A percentile compares a stretch with the other conserved stretches of the same genome.
Conservation (phyloP, 768 basidiomycete genomes). For the Suillus paluster region DNA sequence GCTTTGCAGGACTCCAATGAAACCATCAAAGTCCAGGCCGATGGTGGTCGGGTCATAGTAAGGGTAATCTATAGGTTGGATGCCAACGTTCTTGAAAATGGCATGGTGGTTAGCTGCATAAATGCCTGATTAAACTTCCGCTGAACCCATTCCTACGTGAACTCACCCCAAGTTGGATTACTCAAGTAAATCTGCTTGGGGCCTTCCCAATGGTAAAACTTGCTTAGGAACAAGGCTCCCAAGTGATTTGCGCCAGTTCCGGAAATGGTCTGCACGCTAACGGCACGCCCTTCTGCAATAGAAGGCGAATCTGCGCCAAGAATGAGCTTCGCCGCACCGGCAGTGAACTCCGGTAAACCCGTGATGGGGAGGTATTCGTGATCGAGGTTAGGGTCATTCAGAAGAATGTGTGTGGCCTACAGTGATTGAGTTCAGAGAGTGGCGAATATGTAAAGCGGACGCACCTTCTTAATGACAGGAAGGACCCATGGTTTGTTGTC, state of each 20-base stretch:
- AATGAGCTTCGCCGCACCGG: slow-evolving; percentile 81
- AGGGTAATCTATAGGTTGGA: slow-evolving; percentile 86
- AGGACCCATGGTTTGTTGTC: slow-evolving; percentile 90
- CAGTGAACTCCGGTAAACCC: slow-evolving; percentile 82
- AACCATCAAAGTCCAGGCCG: slow-evolving; percentile 78
- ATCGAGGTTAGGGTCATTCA: slow-evolving; percentile 75
- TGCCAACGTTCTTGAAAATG: slow-evolving; percentile 89
- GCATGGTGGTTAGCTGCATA: slow-evolving; percentile 81
- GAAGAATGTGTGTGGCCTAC: slow-evolving; percentile 74
- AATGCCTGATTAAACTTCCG: slow-evolving; percentile 3
- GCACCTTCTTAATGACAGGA: slow-evolving; percentile 87
- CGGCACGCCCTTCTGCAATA: slow-evolving; percentile 70
- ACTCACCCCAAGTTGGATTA: slow-evolving; percentile 88
- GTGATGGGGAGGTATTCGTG: slow-evolving; percentile 95
- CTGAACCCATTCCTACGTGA: not conserved
- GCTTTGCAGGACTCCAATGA: slow-evolving; percentile 60
- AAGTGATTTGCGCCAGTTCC: slow-evolving; percentile 97
- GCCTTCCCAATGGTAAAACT: slow-evolving; percentile 75
- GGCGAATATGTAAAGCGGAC: slow-evolving; percentile 15
- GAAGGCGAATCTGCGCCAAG: slow-evolving; percentile 75
- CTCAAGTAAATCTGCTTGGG: slow-evolving; percentile 80
- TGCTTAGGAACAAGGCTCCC: slow-evolving; percentile 83
- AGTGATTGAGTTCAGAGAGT: slow-evolving; percentile 7
- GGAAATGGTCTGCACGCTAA: slow-evolving; percentile 91
- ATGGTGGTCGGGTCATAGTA: slow-evolving; percentile 94